Conservation (phyloP, 441 rosid genomes). For the Aleurites moluccanus region DNA sequence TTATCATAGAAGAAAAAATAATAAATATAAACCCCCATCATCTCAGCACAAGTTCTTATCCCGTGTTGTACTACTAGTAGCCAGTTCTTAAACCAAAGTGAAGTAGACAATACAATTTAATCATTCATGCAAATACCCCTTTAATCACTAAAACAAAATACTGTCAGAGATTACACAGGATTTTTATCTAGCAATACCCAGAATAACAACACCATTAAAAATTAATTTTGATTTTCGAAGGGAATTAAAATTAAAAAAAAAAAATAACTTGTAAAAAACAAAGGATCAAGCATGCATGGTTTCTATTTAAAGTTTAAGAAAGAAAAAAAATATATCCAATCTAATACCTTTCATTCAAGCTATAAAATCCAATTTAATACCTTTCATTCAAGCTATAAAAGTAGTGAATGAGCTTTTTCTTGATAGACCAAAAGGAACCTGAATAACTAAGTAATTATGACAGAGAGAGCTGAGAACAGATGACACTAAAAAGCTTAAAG, state of each 20-base stretch:
- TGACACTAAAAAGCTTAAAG: neutral
- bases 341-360: neutral
- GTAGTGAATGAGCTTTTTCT: no score
- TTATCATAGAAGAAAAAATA: neutral
- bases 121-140: neutral
- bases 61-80: neutral
- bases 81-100: conserved; percentile 11
- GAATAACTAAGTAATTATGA: neutral
- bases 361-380: neutral
- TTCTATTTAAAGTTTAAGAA: neutral
- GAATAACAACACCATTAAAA: neutral
- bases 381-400: neutral
- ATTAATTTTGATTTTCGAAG: no score
- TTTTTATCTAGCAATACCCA: neutral
- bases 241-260: neutral
- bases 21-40: neutral
- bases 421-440: neutral
- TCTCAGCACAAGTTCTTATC: conserved; percentile 7
- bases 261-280: neutral
- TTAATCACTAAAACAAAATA: neutral
- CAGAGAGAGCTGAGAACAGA: neutral
- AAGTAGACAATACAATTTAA: conserved; percentile 10
- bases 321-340: neutral
- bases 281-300: conserved; percentile 10
- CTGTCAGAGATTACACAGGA: neutral